phyloP scores from a whole-genome alignment of 495 filamentous ascomycete genomes.

The Terfezia boudieri region DNA sequence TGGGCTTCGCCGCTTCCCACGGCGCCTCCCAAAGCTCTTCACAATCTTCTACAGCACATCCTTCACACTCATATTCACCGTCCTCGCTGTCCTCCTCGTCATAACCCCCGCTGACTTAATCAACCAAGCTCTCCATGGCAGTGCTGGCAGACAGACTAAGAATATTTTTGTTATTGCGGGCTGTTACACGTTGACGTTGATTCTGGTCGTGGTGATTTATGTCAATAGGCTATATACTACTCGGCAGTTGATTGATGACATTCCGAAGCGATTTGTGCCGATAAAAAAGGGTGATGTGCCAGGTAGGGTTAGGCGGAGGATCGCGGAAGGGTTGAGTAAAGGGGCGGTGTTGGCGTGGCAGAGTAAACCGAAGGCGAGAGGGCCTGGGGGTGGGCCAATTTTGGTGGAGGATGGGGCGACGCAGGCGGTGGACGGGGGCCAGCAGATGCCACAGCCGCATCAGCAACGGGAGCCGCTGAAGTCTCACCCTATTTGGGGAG shows the following conservation, averaged over 20 bases:
- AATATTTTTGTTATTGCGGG: constrained; percentile 72
- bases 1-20: not conserved
- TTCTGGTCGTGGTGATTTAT: constrained; percentile 57
- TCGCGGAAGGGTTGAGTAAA: constrained; percentile 42
- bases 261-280: constrained; percentile 67
- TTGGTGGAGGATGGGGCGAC: not conserved
- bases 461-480: constrained; percentile 2
- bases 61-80: constrained; percentile 54
- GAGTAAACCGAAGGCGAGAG: constrained; percentile 30
- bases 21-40: constrained; percentile 24
- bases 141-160: constrained; percentile 33
- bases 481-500: constrained; percentile 36
- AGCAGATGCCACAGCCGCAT: constrained; percentile 2
- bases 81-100: constrained; percentile 49
- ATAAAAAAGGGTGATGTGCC: constrained; percentile 57
- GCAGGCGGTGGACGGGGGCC: constrained; percentile 1
- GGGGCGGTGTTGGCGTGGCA: constrained; percentile 70
- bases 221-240: constrained; percentile 73
- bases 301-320: constrained; percentile 48
- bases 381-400: not conserved
- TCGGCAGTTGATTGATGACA: constrained; percentile 49
- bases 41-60: constrained; percentile 61
- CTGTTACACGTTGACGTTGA: constrained; percentile 49
- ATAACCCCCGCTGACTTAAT: constrained; percentile 69
- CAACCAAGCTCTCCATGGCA: constrained; percentile 40